Evolutionary conservation across 306 rosid species (phyloP), one percentile per base, ranked within the genome.

Genomic region (Begonia loranthoides): DNA sequence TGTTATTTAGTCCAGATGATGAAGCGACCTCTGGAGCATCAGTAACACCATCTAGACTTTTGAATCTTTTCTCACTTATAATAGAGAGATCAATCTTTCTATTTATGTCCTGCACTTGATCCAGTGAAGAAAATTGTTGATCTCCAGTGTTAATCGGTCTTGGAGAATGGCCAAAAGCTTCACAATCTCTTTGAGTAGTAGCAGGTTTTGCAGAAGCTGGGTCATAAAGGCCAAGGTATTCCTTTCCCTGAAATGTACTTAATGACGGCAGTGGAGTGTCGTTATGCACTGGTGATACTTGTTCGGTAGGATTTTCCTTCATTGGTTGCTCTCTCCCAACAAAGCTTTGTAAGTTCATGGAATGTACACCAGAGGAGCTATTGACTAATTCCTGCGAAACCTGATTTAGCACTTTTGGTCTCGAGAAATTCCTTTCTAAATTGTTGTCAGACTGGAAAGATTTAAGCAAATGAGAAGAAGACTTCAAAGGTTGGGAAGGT

Each of bases 151-250:
- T 73, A 65, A 71, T 81, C 63, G 93, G 87, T 59, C 71, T 80
- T 63, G 84, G 72, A 58, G 93, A 73, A 61, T 92, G 80, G 21
- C 97, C 97, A 66, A 81, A 82, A 63, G 78, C 82, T 70, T 84
- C 97, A 71, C 79, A 71, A 68, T 82, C 88, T 73, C 78, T 70
- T 41, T 67, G 66, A 43, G 80, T 75, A 50, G 90, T 79, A 65
- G 83, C 68, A 49, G 87, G 72, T 58, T 67, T 70, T 60, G 79
- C 70, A 49, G 69, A 70, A 70, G 84, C 72, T 57, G 72, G 62
- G 67, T 75, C 85, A 52, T 73, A 60, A 10, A 33, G 41, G 64
- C 34, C 69, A 65, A 49, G 24, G 17, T 71, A 49, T 51, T 76
- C 94, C 58, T 54, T 77, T 60, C 70, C 81, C 38, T 52, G 76